These are phyloP conservation scores for Populus ilicifolia DNA, from an alignment of 345 rosid species.

Conservation along the genomic window DNA sequence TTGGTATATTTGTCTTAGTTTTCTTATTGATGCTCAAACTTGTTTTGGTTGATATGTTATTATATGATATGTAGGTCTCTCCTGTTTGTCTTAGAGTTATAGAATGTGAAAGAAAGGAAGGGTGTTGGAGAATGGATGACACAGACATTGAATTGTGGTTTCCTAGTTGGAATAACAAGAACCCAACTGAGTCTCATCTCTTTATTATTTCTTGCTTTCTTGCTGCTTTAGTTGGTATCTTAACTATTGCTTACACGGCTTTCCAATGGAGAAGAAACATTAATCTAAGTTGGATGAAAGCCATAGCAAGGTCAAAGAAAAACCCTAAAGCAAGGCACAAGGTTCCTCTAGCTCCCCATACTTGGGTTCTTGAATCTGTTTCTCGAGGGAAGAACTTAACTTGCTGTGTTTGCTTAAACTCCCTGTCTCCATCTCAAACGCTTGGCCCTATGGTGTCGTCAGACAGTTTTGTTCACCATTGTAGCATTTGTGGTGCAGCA, in stretches of 20 bases:
- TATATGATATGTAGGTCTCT: not conserved
- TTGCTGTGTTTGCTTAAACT: slow-evolving; percentile 83
- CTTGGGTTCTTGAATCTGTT: slow-evolving; percentile 61
- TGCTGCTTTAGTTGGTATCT: slow-evolving; percentile 75
- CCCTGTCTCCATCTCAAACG: slow-evolving; percentile 67
- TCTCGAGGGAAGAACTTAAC: slow-evolving; percentile 77
- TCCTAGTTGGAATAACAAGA: slow-evolving; percentile 47
- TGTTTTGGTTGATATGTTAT: not conserved
- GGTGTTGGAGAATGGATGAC: slow-evolving; percentile 53
- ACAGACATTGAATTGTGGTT: slow-evolving; percentile 49
- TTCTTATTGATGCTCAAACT: not conserved
- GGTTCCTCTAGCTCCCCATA: slow-evolving; percentile 63
- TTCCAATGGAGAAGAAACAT: slow-evolving; percentile 96
- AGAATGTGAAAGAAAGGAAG: slow-evolving; percentile 19
- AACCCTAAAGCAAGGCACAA: slow-evolving; percentile 80
- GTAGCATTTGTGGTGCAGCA: slow-evolving; percentile 75
- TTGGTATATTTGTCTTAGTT: not conserved
- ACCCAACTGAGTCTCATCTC: slow-evolving; percentile 52
- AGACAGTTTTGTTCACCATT: slow-evolving; percentile 57
- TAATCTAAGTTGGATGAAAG: slow-evolving; percentile 91
- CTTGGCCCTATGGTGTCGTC: slow-evolving; percentile 52
- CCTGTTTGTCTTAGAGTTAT: not conserved
- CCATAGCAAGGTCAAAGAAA: slow-evolving; percentile 84
- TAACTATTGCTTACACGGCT: slow-evolving; percentile 83
- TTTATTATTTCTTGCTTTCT: slow-evolving; percentile 58